Evolutionary conservation across 495 filamentous ascomycete species (phyloP).

Genomic region (Neurospora intermedia): DNA sequence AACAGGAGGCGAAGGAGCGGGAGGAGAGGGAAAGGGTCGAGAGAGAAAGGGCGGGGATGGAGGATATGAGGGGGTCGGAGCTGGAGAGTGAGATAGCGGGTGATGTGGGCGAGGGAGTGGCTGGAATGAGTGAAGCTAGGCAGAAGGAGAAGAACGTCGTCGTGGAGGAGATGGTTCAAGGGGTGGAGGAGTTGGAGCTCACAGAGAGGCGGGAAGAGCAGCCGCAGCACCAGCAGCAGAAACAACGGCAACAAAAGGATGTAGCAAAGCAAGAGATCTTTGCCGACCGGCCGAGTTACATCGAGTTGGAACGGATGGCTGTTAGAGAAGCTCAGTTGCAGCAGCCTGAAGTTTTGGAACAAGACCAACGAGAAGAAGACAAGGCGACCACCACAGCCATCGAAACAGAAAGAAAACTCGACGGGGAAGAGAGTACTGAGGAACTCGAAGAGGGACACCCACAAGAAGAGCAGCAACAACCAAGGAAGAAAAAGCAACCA

Average conservation of each 20-base stretch:
- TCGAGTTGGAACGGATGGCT: constrained; percentile 39
- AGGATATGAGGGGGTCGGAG: constrained; percentile 6
- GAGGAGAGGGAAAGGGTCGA: background rate
- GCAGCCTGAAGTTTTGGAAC: background rate
- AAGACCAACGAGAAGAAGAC: background rate
- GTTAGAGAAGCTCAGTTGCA: constrained; percentile 12
- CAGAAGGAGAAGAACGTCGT: constrained; percentile 2
- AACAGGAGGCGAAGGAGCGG: background rate
- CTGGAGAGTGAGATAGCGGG: constrained; percentile 4
- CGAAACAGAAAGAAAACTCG: background rate
- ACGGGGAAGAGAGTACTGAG: background rate
- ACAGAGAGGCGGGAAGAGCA: background rate
- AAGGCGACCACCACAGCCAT: background rate
- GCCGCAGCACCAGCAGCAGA: background rate
- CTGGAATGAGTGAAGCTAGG: background rate
- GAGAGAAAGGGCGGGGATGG: background rate
- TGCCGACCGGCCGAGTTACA: constrained; percentile 36
- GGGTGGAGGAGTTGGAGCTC: background rate
- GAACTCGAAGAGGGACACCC: constrained; percentile 6
- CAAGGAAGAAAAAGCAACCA: constrained; percentile 8
- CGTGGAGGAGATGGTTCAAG: background rate
- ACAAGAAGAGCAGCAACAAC: constrained; percentile 14
- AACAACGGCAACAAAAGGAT: background rate
- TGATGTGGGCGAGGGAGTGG: background rate
- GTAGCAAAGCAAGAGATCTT: constrained; percentile 7